Evolutionary conservation across 2,329 filamentous ascomycete genomes (phyloP).

Genomic region (Clonostachys rhizophaga): DNA sequence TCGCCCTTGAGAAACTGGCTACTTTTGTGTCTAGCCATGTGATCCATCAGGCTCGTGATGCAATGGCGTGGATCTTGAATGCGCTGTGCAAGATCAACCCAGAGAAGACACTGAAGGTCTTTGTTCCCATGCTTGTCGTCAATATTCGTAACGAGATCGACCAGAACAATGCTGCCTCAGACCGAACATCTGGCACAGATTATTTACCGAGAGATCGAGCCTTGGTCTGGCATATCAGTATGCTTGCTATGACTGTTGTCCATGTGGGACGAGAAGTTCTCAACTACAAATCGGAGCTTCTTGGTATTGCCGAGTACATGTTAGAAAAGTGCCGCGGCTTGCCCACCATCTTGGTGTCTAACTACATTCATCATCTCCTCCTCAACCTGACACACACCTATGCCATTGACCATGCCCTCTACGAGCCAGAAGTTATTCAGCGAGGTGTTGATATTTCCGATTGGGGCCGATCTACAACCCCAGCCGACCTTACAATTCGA

Average conservation of each 20-base stretch:
- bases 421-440: constrained; percentile 71
- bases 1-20: constrained; percentile 86
- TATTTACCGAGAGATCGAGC: constrained; percentile 89
- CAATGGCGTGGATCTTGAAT: constrained; percentile 98
- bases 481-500: constrained; percentile 73
- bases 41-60: constrained; percentile 92
- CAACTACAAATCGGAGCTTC: constrained; percentile 81
- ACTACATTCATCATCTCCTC: constrained; percentile 93
- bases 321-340: constrained; percentile 92
- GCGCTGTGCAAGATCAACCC: constrained; percentile 94
- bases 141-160: constrained; percentile 97
- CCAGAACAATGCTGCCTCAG: constrained; percentile 92
- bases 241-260: constrained; percentile 96
- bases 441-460: constrained; percentile 71
- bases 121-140: constrained; percentile 84
- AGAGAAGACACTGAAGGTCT: constrained; percentile 84
- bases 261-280: constrained; percentile 90
- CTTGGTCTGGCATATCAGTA: constrained; percentile 93
- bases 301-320: constrained; percentile 93
- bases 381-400: constrained; percentile 95
- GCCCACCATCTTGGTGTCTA: constrained; percentile 92
- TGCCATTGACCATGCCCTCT: constrained; percentile 82
- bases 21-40: constrained; percentile 91
- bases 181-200: constrained; percentile 87
- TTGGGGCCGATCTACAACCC: constrained; percentile 78